Percentiles rank a stretch among this genome's conserved stretches.
These are phyloP conservation scores for Penicillium macrosclerotiorum DNA, from an alignment of 495 filamentous ascomycete genomes.

Conservation along the genomic window DNA sequence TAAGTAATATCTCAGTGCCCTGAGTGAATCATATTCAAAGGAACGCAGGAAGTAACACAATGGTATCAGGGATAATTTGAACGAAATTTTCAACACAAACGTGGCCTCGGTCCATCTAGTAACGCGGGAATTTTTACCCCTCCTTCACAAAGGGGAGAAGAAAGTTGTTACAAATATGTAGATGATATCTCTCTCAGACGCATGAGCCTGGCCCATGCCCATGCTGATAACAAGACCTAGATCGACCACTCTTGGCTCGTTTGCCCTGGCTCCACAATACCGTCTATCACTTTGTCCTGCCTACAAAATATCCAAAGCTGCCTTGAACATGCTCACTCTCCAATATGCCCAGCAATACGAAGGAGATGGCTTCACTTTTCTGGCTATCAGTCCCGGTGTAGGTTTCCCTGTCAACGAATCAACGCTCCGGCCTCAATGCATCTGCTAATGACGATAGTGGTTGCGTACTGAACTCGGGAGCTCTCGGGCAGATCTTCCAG, in stretches of 20 bases:
- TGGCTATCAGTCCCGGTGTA: slow-evolving; percentile 48
- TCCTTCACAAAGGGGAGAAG: slow-evolving; percentile 39
- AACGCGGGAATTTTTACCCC: slow-evolving; percentile 43
- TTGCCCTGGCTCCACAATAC: slow-evolving; percentile 23
- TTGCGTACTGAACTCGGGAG: slow-evolving; percentile 49
- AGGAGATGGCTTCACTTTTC: slow-evolving; percentile 42
- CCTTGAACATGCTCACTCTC: slow-evolving; percentile 48
- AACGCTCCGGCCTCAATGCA: slow-evolving; percentile 23
- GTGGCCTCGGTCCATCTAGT: slow-evolving; percentile 42
- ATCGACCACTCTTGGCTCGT: slow-evolving; percentile 45
- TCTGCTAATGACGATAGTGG: slow-evolving; percentile 38
- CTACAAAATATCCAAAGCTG: slow-evolving; percentile 54
- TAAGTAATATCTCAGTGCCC: slow-evolving; percentile 10
- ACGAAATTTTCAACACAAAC: slow-evolving; percentile 42
- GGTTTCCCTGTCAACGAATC: slow-evolving; percentile 35
- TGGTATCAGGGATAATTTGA: slow-evolving; percentile 30
- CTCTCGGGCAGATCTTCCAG: slow-evolving; percentile 40
- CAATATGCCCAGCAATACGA: slow-evolving; percentile 44
- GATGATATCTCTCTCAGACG: neutral
- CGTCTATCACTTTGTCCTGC: slow-evolving; percentile 28
- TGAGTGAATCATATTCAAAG: neutral
- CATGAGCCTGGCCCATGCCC: neutral
- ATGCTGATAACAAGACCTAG: slow-evolving; percentile 6
- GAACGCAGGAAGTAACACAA: neutral
- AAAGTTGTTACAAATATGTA: slow-evolving; percentile 52